Base-by-base conservation (phyloP, 2,329 filamentous ascomycete genomes). In the Sphaerulina musiva region DNA sequence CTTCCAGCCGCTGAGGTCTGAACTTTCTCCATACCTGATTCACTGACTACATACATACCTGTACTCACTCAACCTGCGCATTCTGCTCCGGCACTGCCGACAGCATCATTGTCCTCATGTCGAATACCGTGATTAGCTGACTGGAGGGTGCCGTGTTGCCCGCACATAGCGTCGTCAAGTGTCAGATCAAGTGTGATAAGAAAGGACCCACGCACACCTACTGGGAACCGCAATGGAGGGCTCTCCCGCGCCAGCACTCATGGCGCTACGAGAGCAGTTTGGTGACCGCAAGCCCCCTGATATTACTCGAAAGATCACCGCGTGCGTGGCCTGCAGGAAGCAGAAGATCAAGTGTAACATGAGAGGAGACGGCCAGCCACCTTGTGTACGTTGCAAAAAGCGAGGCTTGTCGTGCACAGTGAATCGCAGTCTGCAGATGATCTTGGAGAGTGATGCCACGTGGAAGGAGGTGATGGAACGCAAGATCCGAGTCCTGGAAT, bases 321-420 rank as follows among this genome's bases (percentile, higher is more conserved):
- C 71, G 2, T 73, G 71, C 54, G 70, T 72, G 6, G 69, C 70
- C 23, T 73, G 71, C 59, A 65, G 70, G 4, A 72, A 72, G 56
- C 69, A 70, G 60, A 72, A 73, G 67, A 69, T 73, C 46, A 74
- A 73, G 68, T 75, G 73, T 53, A 66, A 72, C 51, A 74, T 74
- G 70, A 57, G 60, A 47, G 66, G 60, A 46, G 66, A 70, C 50
- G 64, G 65, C 5, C 64, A 70, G 40, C 64, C 69, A 11, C 73
- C 71, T 4, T 75, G 72, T 59, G 64, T 66, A 2, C 60, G 73
- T 34, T 75, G 73, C 62, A 70, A 69, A 59, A 72, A 72, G 53
- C 63, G 71, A 44, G 70, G 69, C 31, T 54, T 74, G 11, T 63
- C 70, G 6, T 74, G 72, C 47, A 70, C 69, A 0, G 71, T 75